Evolutionary conservation across 2,329 filamentous ascomycete genomes (phyloP), one percentile per base, ranked within the genome.

Genomic region (Paradendryphiella salina): DNA sequence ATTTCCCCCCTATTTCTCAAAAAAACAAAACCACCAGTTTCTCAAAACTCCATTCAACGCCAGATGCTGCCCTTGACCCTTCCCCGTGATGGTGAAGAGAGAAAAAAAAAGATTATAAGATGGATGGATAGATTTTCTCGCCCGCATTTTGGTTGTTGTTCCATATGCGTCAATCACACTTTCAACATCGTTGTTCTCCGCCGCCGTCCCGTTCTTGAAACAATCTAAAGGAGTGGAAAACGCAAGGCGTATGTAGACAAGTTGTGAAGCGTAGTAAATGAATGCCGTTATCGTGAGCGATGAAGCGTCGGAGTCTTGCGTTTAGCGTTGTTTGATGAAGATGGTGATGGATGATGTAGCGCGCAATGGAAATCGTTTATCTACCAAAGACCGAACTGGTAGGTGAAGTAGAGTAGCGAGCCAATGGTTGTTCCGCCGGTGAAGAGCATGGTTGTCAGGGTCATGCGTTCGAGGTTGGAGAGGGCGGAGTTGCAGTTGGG

Each of bases 371-470:
- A 13, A 20, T 34, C 5, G 11, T 44, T 45, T 34, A 32, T 51
- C 40, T 63, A 75, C 59, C 72, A 75, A 34, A 78, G 45, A 32
- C 76, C 77, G 43, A 76, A 77, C 38, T 72, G 72, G 52, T 72
- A 71, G 32, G 74, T 74, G 59, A 80, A 80, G 69, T 77, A 78
- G 33, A 81, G 77, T 61, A 86, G 85, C 5, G 82, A 84, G 28
- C 80, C 68, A 21, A 85, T 63, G 4, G 83, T 85, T 43, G 85
- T 76, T 23, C 75, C 71, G 15, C 75, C 77, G 72, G 84, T 85
- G 52, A 79, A 76, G 52, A 84, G 59, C 50, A 84, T 70, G 54
- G 84, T 80, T 47, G 77, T 78, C 36, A 86, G 64, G 0, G 81
- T 82, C 63, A 83, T 77, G 41, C 75, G 77, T 60, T 85, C 80